Percentiles rank a stretch among this genome's conserved stretches.
Evolutionary conservation across 306 rosid genomes (phyloP).

Genomic region (Oxytropis ochrocephala): DNA sequence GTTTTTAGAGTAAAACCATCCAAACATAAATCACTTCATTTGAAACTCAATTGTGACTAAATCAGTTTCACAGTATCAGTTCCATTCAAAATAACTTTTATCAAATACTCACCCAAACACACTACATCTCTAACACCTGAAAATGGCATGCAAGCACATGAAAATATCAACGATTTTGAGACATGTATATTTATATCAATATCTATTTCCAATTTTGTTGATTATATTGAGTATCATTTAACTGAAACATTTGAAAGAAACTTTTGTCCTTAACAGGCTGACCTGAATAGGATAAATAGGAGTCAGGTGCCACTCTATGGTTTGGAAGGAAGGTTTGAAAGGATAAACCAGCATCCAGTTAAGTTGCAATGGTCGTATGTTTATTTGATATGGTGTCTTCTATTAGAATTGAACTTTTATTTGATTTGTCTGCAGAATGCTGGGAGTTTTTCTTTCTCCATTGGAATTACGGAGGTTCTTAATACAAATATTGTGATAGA

Average conservation of each 20-base stretch:
- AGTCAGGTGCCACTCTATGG: slow-evolving; percentile 73
- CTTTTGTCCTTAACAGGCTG: slow-evolving; percentile 56
- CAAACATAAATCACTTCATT: background rate
- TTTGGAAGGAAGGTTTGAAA: slow-evolving; percentile 84
- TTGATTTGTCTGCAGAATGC: slow-evolving; percentile 53
- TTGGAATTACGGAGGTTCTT: slow-evolving; percentile 86
- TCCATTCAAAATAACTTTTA: background rate
- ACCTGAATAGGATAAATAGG: slow-evolving; percentile 59
- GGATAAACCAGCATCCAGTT: slow-evolving; percentile 98
- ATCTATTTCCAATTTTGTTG: background rate
- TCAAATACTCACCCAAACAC: background rate
- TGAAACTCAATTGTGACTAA: background rate
- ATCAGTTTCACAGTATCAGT: background rate
- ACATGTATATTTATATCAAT: background rate
- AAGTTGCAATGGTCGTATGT: slow-evolving; percentile 32
- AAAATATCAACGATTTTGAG: background rate
- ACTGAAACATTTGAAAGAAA: slow-evolving; percentile 9
- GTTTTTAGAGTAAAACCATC: background rate
- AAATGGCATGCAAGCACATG: background rate
- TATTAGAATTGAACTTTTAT: slow-evolving; percentile 8
- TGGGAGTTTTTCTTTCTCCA: slow-evolving; percentile 84
- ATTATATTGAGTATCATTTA: background rate
- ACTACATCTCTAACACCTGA: background rate
- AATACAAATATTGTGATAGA: slow-evolving; percentile 84
- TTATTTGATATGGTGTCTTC: slow-evolving; percentile 6